Conservation (phyloP, 805 yeast species). For the Spathaspora sp. region DNA sequence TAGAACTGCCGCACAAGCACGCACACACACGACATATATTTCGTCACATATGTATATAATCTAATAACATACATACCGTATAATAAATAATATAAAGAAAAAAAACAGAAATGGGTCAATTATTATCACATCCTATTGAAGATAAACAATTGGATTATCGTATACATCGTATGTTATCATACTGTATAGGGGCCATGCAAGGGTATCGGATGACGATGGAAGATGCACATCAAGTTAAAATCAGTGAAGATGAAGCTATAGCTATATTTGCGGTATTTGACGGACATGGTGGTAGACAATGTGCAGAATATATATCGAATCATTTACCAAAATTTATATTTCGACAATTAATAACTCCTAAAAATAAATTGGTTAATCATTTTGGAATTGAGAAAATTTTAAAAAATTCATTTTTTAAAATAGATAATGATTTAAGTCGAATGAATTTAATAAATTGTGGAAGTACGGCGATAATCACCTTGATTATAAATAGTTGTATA, state of each 20-base stretch:
- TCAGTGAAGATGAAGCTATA: conserved; percentile 38
- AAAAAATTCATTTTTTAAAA: conserved; percentile 30
- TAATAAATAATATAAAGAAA: too few species aligned
- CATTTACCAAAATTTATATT: conserved; percentile 37
- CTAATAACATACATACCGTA: too few species aligned
- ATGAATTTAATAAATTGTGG: conserved; percentile 34
- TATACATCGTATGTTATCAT: conserved; percentile 44
- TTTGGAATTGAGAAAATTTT: not conserved
- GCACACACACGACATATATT: not conserved
- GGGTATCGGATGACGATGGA: conserved; percentile 75
- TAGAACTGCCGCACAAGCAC: not conserved
- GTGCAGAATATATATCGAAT: conserved; percentile 52
- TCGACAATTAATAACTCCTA: conserved; percentile 12
- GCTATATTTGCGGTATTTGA: conserved; percentile 72
- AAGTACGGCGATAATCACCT: conserved; percentile 36
- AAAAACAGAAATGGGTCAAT: conserved; percentile 61
- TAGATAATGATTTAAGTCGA: conserved; percentile 27
- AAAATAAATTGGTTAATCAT: conserved; percentile 7
- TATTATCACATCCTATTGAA: conserved; percentile 70
- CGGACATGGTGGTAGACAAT: conserved; percentile 75
- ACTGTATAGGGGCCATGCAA: conserved; percentile 72
- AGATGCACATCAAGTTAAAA: conserved; percentile 61
- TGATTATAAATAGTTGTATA: conserved; percentile 32
- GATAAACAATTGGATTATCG: conserved; percentile 57
- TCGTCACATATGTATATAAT: not conserved